Conservation (phyloP, 1,284 basidiomycete species). For the Dichomitus squalens region DNA sequence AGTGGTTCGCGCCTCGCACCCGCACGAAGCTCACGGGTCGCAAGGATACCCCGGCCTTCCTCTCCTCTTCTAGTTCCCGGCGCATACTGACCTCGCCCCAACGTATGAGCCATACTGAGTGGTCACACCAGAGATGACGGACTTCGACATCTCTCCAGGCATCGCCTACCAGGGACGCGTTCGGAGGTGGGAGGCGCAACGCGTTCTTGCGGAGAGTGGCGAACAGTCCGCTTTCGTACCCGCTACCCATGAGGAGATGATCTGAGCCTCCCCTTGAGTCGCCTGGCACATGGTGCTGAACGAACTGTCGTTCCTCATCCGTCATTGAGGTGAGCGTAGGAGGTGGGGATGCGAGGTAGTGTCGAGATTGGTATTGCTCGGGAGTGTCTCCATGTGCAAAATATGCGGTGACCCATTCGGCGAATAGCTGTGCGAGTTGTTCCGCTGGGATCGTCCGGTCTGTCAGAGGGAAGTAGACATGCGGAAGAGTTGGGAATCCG, state of each 20-base stretch:
- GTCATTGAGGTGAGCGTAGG: constrained; percentile 16
- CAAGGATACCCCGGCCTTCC: not conserved
- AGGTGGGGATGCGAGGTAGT: constrained; percentile 5
- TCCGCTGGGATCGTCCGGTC: not conserved
- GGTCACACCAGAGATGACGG: constrained; percentile 15
- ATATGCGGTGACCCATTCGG: constrained; percentile 2
- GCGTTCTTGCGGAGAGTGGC: not conserved
- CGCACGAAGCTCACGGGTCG: not conserved
- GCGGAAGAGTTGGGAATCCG: not conserved
- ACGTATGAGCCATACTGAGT: constrained; percentile 11
- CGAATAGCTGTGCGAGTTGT: not conserved
- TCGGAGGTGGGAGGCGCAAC: not conserved
- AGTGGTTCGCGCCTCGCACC: not conserved
- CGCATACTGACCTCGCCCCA: not conserved
- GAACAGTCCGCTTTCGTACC: not conserved
- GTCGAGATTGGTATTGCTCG: constrained; percentile 2
- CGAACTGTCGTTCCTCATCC: constrained; percentile 9
- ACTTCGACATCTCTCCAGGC: constrained; percentile 12
- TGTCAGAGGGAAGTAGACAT: not conserved
- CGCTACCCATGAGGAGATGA: not conserved
- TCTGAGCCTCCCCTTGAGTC: not conserved
- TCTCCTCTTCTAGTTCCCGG: not conserved
- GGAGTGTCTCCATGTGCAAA: constrained; percentile 25
- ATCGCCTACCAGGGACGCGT: not conserved
- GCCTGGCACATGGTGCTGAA: not conserved